Percentiles rank a stretch among this genome's conserved stretches.
phyloP scores from a whole-genome alignment of 352 stramenopile genomes.

The Phytophthora meadii region DNA sequence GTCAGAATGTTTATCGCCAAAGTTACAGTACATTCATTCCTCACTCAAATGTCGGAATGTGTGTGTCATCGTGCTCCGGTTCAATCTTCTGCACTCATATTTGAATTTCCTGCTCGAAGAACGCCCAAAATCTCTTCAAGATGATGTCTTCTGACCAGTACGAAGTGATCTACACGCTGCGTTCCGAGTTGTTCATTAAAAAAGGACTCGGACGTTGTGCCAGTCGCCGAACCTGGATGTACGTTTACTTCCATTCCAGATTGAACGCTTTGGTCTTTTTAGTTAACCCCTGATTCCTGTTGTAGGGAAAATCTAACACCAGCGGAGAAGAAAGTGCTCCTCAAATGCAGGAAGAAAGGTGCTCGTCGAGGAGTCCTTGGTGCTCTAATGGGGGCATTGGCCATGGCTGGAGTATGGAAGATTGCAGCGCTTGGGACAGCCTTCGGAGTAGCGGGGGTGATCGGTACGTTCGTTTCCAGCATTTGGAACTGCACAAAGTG shows the following conservation, averaged over 20 bases:
- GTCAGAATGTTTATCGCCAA: no score
- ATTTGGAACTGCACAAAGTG: background rate
- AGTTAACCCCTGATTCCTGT: no score
- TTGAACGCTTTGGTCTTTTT: background rate
- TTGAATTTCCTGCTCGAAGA: slow-evolving; percentile 3
- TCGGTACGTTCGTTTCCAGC: slow-evolving; percentile 10
- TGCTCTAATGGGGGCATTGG: slow-evolving; percentile 12
- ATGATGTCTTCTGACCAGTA: slow-evolving; percentile 22
- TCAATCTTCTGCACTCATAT: slow-evolving; percentile 1
- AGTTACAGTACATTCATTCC: slow-evolving; percentile 3
- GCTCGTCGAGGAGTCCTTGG: slow-evolving; percentile 8
- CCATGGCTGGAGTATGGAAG: slow-evolving; percentile 24
- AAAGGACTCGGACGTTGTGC: slow-evolving; percentile 2
- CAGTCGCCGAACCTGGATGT: slow-evolving; percentile 12
- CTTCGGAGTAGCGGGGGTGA: slow-evolving; percentile 18
- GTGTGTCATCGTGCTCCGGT: background rate
- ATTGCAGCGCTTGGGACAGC: slow-evolving; percentile 11
- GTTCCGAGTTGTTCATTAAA: slow-evolving; percentile 13
- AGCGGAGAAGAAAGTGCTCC: slow-evolving; percentile 13
- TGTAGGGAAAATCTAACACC: slow-evolving; percentile 13
- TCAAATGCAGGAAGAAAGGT: slow-evolving; percentile 21
- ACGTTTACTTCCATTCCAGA: background rate
- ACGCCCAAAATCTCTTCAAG: background rate
- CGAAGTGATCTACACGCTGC: slow-evolving; percentile 24
- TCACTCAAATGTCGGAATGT: slow-evolving; percentile 5